Conservation (phyloP, 2,329 filamentous ascomycete species). For the Verticillium alfalfae region DNA sequence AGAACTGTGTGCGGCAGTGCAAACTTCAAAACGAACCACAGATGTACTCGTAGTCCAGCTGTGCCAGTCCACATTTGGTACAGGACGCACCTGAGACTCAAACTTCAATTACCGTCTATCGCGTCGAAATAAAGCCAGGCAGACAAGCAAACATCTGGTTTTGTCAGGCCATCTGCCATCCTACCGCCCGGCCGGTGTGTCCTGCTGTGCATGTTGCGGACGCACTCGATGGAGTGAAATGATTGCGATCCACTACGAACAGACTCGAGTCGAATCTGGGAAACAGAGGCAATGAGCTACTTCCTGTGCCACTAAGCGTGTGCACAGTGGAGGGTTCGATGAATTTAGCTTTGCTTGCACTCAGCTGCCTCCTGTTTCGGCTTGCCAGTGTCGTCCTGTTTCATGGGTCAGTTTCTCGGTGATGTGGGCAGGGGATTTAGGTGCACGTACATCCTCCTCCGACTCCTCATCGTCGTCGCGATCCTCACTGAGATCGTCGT, state of each 20-base stretch:
- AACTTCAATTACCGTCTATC: slow-evolving; percentile 13
- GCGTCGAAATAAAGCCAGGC: slow-evolving; percentile 3
- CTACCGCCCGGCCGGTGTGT: background rate
- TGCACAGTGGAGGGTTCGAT: background rate
- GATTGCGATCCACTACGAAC: background rate
- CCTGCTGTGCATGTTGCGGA: background rate
- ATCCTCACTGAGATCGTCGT: slow-evolving; percentile 78
- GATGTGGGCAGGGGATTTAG: background rate
- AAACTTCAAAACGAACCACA: slow-evolving; percentile 24
- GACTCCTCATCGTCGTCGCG: slow-evolving; percentile 78
- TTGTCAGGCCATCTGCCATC: background rate
- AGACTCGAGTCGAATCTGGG: background rate
- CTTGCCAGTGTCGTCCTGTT: slow-evolving; percentile 77
- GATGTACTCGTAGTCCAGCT: slow-evolving; percentile 18
- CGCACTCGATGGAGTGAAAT: background rate
- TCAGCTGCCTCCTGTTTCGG: slow-evolving; percentile 92
- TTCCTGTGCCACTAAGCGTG: background rate
- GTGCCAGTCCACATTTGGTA: background rate
- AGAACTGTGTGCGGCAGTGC: background rate
- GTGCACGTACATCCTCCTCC: slow-evolving; percentile 63
- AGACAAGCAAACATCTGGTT: background rate
- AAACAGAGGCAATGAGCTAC: background rate
- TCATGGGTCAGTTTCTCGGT: background rate
- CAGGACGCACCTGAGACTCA: slow-evolving; percentile 1
- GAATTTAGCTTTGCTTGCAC: slow-evolving; percentile 84